Conservation (phyloP, 148 eudicot species). For the Pouteria glomerata region DNA sequence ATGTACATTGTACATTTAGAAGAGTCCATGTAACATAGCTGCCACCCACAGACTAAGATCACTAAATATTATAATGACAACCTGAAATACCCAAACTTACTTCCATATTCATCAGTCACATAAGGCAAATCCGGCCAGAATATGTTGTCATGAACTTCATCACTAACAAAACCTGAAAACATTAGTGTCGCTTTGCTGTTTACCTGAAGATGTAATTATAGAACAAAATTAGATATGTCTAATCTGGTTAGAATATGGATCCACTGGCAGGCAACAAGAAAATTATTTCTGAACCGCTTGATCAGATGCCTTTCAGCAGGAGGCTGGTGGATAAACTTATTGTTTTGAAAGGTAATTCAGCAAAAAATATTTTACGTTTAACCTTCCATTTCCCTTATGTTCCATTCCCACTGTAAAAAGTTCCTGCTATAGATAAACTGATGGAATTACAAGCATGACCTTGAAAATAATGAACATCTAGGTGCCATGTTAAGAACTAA, state of each 20-base stretch:
- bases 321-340: neutral
- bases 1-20: too few relatives aligned
- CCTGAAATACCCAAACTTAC: constrained; percentile 46
- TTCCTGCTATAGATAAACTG: neutral
- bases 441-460: neutral
- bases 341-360: neutral
- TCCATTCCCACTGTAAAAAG: neutral
- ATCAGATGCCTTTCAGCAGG: neutral
- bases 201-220: constrained; percentile 41
- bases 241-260: neutral
- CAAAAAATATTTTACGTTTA: neutral
- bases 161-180: constrained; percentile 63
- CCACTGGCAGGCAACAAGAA: neutral
- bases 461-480: neutral
- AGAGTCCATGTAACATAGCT: too few relatives aligned
- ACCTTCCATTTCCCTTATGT: neutral
- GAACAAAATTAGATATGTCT: constrained; percentile 9
- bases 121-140: constrained; percentile 98
- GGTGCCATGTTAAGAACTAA: neutral
- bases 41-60: constrained; percentile 4
- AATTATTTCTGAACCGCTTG: neutral
- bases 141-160: constrained; percentile 73
- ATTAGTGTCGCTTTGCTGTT: constrained; percentile 79
- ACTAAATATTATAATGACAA: constrained; percentile 5
- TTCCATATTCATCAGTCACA: constrained; percentile 88